Conservation (phyloP, 768 basidiomycete genomes). For the Lentinula boryana region DNA sequence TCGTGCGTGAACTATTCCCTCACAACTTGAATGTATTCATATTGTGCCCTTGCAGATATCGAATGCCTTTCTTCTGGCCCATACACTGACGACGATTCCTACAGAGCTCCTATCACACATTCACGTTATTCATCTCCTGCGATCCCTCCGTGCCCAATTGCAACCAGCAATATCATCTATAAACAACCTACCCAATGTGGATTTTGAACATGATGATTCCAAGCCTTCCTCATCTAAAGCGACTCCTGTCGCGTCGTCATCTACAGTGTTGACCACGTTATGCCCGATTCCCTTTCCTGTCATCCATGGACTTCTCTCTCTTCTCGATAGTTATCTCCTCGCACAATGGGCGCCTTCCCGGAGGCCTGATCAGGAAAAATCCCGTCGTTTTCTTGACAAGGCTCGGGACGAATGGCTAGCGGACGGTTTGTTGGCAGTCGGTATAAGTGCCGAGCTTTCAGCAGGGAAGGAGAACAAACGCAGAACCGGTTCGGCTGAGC, state of each 20-base stretch:
- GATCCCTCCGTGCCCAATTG: constrained; percentile 29
- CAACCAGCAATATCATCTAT: constrained; percentile 6
- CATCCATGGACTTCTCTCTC: constrained; percentile 48
- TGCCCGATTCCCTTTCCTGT: constrained; percentile 24
- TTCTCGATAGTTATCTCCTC: constrained; percentile 61
- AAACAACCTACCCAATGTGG: neutral
- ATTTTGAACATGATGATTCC: constrained; percentile 13
- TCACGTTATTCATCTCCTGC: constrained; percentile 22
- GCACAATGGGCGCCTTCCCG: constrained; percentile 40
- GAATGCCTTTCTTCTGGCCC: constrained; percentile 27
- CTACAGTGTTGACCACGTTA: neutral
- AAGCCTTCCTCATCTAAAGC: neutral
- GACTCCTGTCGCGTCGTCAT: neutral
- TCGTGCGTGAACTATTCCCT: constrained; percentile 19
- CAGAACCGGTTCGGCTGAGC: neutral
- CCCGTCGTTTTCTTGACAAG: constrained; percentile 19
- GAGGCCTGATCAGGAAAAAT: constrained; percentile 15
- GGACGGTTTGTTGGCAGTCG: constrained; percentile 44
- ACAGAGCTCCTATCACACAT: constrained; percentile 22
- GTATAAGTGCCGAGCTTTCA: constrained; percentile 24
- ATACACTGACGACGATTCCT: constrained; percentile 30
- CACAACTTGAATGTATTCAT: constrained; percentile 15
- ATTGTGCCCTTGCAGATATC: constrained; percentile 26
- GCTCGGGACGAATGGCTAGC: constrained; percentile 40
- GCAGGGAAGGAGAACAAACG: neutral